Base-by-base conservation (phyloP, 2,329 filamentous ascomycete genomes). In the Fusarium sp. region DNA sequence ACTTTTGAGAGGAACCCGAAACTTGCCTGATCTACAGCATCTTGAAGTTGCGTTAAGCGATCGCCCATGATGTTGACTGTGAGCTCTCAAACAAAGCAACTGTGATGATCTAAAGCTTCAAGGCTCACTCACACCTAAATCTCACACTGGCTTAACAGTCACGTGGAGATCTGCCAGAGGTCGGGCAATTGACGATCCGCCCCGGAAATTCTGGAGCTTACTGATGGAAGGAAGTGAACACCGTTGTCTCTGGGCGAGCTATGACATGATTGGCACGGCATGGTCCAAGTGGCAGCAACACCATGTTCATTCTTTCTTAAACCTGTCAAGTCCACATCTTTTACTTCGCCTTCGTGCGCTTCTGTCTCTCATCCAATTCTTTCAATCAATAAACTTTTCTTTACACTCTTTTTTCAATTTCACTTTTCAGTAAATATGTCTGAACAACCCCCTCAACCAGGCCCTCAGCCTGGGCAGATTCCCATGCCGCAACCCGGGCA, bases 1-100 rank as follows among this genome's bases (percentile, higher is more conserved):
- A 15, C n/a, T 7, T 8, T 8, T 2, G 20, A 30, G 18, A n/a
- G 3, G 9, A 7, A 23, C 11, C 8, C 10, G 40, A 4, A 6
- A 30, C 81, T 37, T 83, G 93, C 93, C 86, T 94, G 90, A 77
- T 96, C 93, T 67, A 95, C 89, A 80, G 92, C 91, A 83, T 96
- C 93, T 81, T 97, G 93, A 63, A 96, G 85, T 80, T 96, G 93
- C 2, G 93, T 95, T 63, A 97, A 86, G 69, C 91, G 86, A 78
- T 97, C 93, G 32, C 88, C 87, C 90, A 94, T 94, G 10, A 70
- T 81, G 69, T n/a, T 46, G 27, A 44, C 35, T 64, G 52, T 64
- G 18, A 42, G 13, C 57, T 49, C 59, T 48, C 15, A 42, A 38
- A 60, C 42, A 62, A 56, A 50, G 26, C 40, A 50, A 20, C n/a